Conservation (phyloP, 2,329 filamentous ascomycete species). For the Epichloe sibirici region DNA sequence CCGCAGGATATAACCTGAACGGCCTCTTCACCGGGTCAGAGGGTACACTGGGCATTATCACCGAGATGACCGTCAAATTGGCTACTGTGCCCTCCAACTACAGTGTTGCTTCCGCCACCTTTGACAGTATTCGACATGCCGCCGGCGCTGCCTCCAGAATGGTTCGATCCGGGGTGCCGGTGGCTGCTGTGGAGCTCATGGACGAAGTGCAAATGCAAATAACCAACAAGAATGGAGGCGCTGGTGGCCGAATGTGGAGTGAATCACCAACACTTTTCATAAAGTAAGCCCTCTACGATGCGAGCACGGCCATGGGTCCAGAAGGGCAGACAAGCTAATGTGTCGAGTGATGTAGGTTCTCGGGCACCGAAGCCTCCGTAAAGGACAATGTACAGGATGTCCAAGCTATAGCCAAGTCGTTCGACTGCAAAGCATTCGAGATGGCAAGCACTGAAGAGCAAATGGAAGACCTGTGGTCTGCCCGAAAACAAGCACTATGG, state of each 20-base stretch:
- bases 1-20: conserved; percentile 61
- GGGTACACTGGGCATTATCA: conserved; percentile 59
- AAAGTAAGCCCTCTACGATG: conserved; percentile 30
- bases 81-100: conserved; percentile 50
- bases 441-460: conserved; percentile 55
- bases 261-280: conserved; percentile 63
- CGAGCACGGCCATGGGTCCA: background rate
- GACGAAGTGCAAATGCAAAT: conserved; percentile 56
- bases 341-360: conserved; percentile 30
- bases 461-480: conserved; percentile 60
- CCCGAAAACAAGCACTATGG: conserved; percentile 64
- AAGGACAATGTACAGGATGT: conserved; percentile 46
- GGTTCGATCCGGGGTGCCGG: conserved; percentile 51
- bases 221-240: conserved; percentile 50
- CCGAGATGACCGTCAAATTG: conserved; percentile 57
- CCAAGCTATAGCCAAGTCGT: conserved; percentile 38
- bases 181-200: conserved; percentile 54
- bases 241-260: conserved; percentile 48
- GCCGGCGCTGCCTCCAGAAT: conserved; percentile 51
- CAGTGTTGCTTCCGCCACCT: conserved; percentile 52
- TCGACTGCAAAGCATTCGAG: conserved; percentile 49
- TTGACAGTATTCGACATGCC: conserved; percentile 46
- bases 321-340: background rate
- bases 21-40: conserved; percentile 58
- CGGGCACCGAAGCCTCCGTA: conserved; percentile 49